These are phyloP conservation scores for Cryptosporidium ryanae DNA, from an alignment of 169 alveolate species.

Conservation along the genomic window DNA sequence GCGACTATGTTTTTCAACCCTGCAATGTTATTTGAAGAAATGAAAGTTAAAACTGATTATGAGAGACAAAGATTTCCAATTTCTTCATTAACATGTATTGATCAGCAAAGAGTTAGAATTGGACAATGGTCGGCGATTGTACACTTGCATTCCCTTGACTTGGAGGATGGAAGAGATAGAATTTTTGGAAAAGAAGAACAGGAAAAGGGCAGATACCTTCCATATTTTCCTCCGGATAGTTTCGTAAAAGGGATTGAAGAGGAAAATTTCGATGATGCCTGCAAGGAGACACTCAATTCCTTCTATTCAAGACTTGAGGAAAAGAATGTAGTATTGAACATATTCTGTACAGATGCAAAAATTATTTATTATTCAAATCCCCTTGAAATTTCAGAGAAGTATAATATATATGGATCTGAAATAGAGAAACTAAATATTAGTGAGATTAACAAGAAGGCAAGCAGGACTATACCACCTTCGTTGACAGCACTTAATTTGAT, in stretches of 20 bases:
- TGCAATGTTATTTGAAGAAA: constrained; percentile 65
- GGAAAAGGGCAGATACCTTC: neutral
- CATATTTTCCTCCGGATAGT: constrained; percentile 52
- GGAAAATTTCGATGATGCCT: constrained; percentile 29
- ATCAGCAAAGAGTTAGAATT: constrained; percentile 42
- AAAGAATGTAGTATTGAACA: constrained; percentile 4
- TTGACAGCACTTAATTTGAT: constrained; percentile 32
- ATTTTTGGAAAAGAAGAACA: neutral
- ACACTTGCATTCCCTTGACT: constrained; percentile 67
- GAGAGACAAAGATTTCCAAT: constrained; percentile 55
- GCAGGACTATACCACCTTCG: constrained; percentile 50
- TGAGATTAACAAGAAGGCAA: constrained; percentile 44
- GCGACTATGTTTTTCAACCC: constrained; percentile 49
- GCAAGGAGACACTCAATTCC: neutral
- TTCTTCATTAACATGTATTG: constrained; percentile 51
- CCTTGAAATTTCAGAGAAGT: constrained; percentile 18
- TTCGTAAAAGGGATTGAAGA: constrained; percentile 47
- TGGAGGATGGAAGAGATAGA: constrained; percentile 66
- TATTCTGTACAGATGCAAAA: constrained; percentile 63
- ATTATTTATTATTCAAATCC: constrained; percentile 41
- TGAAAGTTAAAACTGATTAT: constrained; percentile 19
- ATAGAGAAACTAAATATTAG: neutral
- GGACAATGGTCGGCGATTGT: constrained; percentile 75
- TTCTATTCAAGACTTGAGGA: constrained; percentile 50
- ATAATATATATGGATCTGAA: constrained; percentile 33